A percentile compares a stretch with the other conserved stretches of the same genome.
Conservation (phyloP, 2,329 filamentous ascomycete species). For the Decorospora gaudefroyi region DNA sequence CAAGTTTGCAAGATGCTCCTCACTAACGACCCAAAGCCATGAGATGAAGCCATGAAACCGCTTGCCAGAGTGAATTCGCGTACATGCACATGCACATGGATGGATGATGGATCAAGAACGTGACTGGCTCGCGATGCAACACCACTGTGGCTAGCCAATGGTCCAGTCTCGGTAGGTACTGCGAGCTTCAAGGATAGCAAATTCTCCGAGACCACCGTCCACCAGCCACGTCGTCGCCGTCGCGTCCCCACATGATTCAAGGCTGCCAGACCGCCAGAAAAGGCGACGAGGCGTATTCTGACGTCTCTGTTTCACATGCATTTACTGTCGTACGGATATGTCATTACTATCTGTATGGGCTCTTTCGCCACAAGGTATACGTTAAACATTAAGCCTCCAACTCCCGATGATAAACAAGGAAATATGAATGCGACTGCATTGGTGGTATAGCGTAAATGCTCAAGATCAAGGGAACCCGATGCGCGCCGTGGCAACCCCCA, state of each 20-base stretch:
- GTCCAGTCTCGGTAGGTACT: slow-evolving; percentile 3
- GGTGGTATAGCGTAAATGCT: slow-evolving; percentile 24
- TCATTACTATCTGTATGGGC: slow-evolving; percentile 10
- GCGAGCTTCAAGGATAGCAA: background rate
- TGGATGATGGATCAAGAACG: background rate
- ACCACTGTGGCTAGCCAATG: background rate
- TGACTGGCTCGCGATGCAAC: background rate
- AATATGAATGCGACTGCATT: slow-evolving; percentile 12
- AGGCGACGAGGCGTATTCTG: background rate
- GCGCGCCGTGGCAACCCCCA: slow-evolving; percentile 5
- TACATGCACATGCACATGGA: background rate
- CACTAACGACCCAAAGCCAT: no score
- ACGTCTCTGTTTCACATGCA: background rate
- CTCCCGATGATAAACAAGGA: slow-evolving; percentile 1
- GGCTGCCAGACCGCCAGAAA: no score
- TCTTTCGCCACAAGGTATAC: slow-evolving; percentile 8
- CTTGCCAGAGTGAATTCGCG: background rate
- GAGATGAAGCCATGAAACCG: no score
- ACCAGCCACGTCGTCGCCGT: slow-evolving; percentile 9
- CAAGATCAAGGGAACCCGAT: slow-evolving; percentile 12
- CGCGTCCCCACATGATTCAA: background rate
- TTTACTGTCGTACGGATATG: no score
- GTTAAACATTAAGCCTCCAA: slow-evolving; percentile 11
- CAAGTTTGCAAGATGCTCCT: no score
- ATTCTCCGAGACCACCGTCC: slow-evolving; percentile 4